Conservation (phyloP, 306 rosid species). For the Macrotyloma uniflorum region DNA sequence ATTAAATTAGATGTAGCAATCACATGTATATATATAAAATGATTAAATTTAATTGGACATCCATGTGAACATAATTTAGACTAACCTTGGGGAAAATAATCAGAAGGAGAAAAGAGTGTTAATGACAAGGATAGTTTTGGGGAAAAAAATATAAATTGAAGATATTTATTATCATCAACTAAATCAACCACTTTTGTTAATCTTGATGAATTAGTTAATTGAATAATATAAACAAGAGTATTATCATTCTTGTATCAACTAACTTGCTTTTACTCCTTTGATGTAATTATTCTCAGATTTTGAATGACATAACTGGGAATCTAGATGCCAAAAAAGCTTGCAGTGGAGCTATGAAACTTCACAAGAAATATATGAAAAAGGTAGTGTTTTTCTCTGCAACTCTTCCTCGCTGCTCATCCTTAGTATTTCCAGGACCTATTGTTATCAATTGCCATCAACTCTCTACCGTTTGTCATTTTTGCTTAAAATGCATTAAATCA, state of each 20-base stretch:
- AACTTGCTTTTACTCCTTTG: slow-evolving; percentile 8
- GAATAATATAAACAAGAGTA: too few relatives aligned
- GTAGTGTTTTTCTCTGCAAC: slow-evolving; percentile 45
- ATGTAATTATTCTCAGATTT: slow-evolving; percentile 61
- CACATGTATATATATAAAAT: too few relatives aligned
- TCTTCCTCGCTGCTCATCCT: neutral
- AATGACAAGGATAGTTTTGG: too few relatives aligned
- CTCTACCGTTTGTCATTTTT: neutral
- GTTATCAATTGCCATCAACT: neutral
- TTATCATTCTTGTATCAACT: neutral
- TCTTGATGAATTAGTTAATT: too few relatives aligned
- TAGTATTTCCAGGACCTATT: slow-evolving; percentile 5
- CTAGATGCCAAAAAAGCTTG: slow-evolving; percentile 97
- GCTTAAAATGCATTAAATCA: neutral
- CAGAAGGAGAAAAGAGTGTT: too few relatives aligned
- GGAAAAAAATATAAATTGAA: too few relatives aligned
- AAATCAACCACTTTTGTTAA: too few relatives aligned
- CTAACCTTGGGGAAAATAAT: neutral
- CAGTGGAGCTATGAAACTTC: slow-evolving; percentile 95
- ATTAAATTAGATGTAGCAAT: too few relatives aligned
- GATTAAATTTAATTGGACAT: neutral
- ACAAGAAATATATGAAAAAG: slow-evolving; percentile 90
- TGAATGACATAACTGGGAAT: slow-evolving; percentile 91
- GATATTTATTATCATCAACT: too few relatives aligned
- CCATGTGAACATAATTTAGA: neutral